Conservation (phyloP, 108 stramenopile genomes). For the Cyclostephanos tholiformis region DNA sequence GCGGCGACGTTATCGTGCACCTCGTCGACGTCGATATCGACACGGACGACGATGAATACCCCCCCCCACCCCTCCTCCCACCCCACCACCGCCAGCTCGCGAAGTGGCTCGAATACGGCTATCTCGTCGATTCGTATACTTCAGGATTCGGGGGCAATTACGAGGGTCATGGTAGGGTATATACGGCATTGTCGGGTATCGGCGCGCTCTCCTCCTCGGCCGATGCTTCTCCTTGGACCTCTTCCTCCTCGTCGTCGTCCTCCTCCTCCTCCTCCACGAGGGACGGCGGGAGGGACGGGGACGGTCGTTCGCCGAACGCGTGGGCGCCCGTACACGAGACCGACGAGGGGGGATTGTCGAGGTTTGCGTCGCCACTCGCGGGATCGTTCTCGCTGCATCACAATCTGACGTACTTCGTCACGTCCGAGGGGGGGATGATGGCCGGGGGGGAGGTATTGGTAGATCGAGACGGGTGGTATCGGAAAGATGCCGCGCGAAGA, state of each 20-base stretch:
- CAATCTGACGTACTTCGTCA: conserved; percentile 32
- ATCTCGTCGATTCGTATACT: conserved; percentile 14
- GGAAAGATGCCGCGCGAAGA: neutral
- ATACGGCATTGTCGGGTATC: conserved; percentile 23
- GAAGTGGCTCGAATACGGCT: conserved; percentile 23
- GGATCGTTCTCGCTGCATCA: conserved; percentile 43
- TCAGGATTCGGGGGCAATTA: conserved; percentile 44
- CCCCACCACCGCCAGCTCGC: neutral
- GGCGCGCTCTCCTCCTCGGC: conserved; percentile 28
- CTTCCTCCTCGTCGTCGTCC: neutral
- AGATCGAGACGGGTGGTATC: conserved; percentile 40
- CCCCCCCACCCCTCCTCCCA: neutral
- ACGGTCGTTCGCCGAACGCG: conserved; percentile 23
- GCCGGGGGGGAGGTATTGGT: conserved; percentile 23
- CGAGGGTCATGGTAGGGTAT: conserved; percentile 24
- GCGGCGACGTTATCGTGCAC: conserved; percentile 32
- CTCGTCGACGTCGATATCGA: conserved; percentile 20
- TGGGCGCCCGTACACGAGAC: conserved; percentile 37
- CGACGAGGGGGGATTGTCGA: conserved; percentile 30
- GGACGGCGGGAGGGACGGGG: neutral
- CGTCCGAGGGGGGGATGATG: neutral
- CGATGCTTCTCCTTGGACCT: neutral
- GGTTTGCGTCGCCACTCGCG: conserved; percentile 24
- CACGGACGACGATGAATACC: neutral
- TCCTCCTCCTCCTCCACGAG: too few relatives aligned